Percentiles rank a stretch among this genome's conserved stretches.
Evolutionary conservation across 2,329 filamentous ascomycete genomes (phyloP).

Genomic region (Phoma sp.): DNA sequence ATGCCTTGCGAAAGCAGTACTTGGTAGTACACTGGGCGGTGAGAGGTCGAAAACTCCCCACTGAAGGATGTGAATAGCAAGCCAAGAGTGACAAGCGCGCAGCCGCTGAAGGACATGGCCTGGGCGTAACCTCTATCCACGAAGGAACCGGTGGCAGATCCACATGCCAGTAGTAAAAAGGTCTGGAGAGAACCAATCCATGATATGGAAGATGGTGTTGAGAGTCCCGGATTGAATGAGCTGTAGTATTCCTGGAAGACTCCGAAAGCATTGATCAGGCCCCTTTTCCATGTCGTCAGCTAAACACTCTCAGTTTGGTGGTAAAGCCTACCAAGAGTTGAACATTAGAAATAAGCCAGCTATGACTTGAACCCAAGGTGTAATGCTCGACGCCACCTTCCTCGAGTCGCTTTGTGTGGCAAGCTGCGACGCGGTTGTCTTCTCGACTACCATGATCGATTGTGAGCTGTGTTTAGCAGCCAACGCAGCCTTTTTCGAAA

Average conservation of each 20-base stretch:
- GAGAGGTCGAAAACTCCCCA: constrained; percentile 33
- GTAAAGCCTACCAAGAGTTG: constrained; percentile 18
- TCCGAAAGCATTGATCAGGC: constrained; percentile 31
- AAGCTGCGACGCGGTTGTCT: background rate
- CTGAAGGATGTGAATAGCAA: constrained; percentile 59
- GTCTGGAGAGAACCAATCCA: constrained; percentile 55
- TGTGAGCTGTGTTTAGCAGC: too few relatives aligned
- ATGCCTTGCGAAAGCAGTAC: constrained; percentile 33
- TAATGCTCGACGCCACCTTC: background rate
- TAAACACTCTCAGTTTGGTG: background rate
- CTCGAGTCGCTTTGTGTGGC: background rate
- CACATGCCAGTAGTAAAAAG: constrained; percentile 18
- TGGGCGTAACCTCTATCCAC: constrained; percentile 21
- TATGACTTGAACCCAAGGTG: constrained; percentile 17
- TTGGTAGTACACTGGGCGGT: constrained; percentile 52
- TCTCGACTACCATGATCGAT: background rate
- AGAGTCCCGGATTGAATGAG: constrained; percentile 18
- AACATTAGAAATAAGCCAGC: constrained; percentile 23
- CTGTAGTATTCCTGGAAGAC: constrained; percentile 39
- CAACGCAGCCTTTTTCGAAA: background rate
- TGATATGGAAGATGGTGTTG: constrained; percentile 51
- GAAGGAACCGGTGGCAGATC: constrained; percentile 20
- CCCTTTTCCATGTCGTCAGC: constrained; percentile 8
- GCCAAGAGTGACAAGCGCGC: constrained; percentile 49
- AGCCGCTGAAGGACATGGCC: constrained; percentile 35